Conservation (phyloP, 352 stramenopile species). For the Pythium graminicola region DNA sequence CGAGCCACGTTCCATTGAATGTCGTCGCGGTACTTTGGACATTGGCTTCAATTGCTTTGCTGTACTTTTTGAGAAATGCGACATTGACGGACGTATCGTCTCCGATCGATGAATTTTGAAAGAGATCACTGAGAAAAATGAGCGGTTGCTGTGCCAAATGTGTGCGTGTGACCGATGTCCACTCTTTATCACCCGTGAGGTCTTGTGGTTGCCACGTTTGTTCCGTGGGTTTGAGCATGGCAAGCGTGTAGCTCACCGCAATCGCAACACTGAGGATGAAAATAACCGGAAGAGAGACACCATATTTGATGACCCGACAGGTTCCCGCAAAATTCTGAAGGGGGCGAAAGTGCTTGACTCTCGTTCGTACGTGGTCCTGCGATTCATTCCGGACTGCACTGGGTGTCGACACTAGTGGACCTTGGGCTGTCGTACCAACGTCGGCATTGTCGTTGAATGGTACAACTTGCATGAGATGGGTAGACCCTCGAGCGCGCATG, state of each 20-base stretch:
- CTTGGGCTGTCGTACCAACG: not conserved
- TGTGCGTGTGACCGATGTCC: slow-evolving; percentile 15
- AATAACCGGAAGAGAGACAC: slow-evolving; percentile 19
- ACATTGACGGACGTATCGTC: slow-evolving; percentile 17
- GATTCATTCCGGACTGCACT: too few relatives aligned
- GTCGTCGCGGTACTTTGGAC: slow-evolving; percentile 7
- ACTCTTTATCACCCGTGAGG: slow-evolving; percentile 16
- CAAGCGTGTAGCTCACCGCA: slow-evolving; percentile 14
- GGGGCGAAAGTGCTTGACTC: too few relatives aligned
- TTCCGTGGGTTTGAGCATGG: not conserved
- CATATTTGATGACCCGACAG: slow-evolving; percentile 14
- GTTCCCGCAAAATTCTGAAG: not conserved
- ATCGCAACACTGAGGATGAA: slow-evolving; percentile 15
- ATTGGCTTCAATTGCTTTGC: slow-evolving; percentile 6
- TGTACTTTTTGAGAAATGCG: slow-evolving; percentile 16
- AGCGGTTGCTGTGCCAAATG: slow-evolving; percentile 16
- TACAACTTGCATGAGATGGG: not conserved
- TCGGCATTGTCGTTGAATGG: not conserved
- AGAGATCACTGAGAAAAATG: slow-evolving; percentile 9
- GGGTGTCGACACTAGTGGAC: too few relatives aligned
- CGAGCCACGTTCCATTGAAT: slow-evolving; percentile 19
- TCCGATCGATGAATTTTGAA: slow-evolving; percentile 2
- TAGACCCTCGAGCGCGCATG: not conserved
- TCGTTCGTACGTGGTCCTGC: too few relatives aligned
- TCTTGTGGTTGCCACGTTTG: slow-evolving; percentile 8